A percentile compares a stretch with the other conserved stretches of the same genome.
These are phyloP conservation scores for Malassezia arunalokei DNA, from an alignment of 1,284 basidiomycete genomes.

Conservation along the genomic window DNA sequence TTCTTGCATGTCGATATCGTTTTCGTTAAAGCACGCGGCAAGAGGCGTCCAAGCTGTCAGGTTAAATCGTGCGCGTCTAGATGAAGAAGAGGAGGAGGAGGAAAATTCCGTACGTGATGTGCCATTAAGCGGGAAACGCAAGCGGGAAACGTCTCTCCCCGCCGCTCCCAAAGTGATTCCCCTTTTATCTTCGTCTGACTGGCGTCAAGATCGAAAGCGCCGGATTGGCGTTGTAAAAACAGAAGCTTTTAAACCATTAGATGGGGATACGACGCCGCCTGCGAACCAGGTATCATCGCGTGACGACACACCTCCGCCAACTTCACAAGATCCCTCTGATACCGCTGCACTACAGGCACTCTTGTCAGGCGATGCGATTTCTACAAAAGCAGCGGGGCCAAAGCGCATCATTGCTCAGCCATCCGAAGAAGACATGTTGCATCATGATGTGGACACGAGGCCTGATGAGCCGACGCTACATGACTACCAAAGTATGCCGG, in stretches of 20 bases:
- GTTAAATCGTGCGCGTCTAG: neutral
- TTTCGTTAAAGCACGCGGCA: neutral
- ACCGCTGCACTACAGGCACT: constrained; percentile 25
- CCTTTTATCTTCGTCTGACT: constrained; percentile 23
- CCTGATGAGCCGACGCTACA: constrained; percentile 55
- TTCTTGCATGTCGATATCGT: neutral
- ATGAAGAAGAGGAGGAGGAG: too few relatives aligned
- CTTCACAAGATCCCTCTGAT: constrained; percentile 8
- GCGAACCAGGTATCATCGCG: neutral
- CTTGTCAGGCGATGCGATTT: constrained; percentile 14
- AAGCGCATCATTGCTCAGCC: constrained; percentile 24
- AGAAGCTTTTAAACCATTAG: neutral
- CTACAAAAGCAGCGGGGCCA: neutral
- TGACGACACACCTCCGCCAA: neutral
- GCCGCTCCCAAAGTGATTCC: constrained; percentile 20
- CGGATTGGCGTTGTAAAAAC: constrained; percentile 21
- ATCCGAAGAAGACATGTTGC: constrained; percentile 27
- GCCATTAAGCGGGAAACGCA: constrained; percentile 1
- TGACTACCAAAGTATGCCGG: constrained; percentile 79
- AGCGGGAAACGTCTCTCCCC: neutral
- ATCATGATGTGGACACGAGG: constrained; percentile 29
- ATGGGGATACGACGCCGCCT: neutral
- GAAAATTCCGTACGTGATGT: neutral
- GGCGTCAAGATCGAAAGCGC: constrained; percentile 33
- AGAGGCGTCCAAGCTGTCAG: neutral